phyloP scores from a whole-genome alignment of 2,329 filamentous ascomycete species.

The Talaromyces sp. region DNA sequence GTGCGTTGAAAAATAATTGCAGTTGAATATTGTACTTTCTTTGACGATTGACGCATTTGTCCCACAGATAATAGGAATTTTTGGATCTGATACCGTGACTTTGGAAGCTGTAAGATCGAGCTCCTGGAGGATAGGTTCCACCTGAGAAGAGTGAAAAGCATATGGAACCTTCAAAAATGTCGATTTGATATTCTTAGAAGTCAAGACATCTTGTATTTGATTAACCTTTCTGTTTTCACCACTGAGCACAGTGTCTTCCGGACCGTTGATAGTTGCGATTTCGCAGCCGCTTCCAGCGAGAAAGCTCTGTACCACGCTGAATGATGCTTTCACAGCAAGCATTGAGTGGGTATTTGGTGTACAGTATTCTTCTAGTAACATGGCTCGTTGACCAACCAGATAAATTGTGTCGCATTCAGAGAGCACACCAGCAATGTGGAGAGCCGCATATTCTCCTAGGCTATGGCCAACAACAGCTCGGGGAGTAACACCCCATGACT shows the following conservation, averaged over 20 bases:
- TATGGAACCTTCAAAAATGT: slow-evolving; percentile 58
- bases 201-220: slow-evolving; percentile 37
- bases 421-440: slow-evolving; percentile 32
- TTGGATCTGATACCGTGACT: slow-evolving; percentile 32
- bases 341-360: slow-evolving; percentile 37
- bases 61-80: slow-evolving; percentile 33
- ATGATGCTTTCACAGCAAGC: slow-evolving; percentile 24
- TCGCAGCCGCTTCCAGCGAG: slow-evolving; percentile 25
- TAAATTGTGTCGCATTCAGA: slow-evolving; percentile 32
- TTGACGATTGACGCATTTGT: slow-evolving; percentile 25
- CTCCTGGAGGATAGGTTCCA: slow-evolving; percentile 22
- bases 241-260: slow-evolving; percentile 65
- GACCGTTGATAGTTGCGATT: slow-evolving; percentile 70
- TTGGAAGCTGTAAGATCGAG: slow-evolving; percentile 32
- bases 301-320: slow-evolving; percentile 37
- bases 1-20: slow-evolving; percentile 50
- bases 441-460: slow-evolving; percentile 35
- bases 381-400: slow-evolving; percentile 34
- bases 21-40: slow-evolving; percentile 30
- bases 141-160: slow-evolving; percentile 36
- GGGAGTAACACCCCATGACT: slow-evolving; percentile 29
- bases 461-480: slow-evolving; percentile 37
- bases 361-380: slow-evolving; percentile 34
- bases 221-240: slow-evolving; percentile 57
- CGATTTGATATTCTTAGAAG: not conserved